phyloP scores from a whole-genome alignment of 1,284 basidiomycete species.

The Ustilago nuda region DNA sequence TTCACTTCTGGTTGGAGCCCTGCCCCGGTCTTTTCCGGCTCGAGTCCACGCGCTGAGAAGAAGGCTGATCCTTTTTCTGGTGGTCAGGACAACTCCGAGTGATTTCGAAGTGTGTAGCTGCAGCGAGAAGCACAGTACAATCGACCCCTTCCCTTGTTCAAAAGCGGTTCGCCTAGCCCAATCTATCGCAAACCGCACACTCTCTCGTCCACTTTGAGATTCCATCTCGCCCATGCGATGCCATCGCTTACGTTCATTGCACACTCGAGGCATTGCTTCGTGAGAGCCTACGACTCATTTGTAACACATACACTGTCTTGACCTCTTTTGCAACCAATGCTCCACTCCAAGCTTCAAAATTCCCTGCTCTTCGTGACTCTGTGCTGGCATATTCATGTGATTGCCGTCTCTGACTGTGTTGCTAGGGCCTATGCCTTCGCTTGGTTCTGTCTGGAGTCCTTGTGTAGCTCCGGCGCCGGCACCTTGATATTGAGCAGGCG shows the following conservation, averaged over 20 bases:
- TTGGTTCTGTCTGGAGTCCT: neutral
- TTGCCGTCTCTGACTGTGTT: neutral
- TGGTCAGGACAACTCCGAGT: conserved; percentile 12
- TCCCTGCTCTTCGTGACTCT: neutral
- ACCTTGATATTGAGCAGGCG: no score
- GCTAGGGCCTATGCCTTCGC: neutral
- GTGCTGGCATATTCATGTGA: neutral
- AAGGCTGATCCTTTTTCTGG: conserved; percentile 13
- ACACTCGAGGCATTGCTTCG: neutral
- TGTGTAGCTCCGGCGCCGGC: no score
- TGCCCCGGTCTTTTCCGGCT: conserved; percentile 33
- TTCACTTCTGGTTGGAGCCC: conserved; percentile 39
- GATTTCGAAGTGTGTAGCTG: neutral
- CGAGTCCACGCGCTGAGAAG: conserved; percentile 37
- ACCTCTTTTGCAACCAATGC: conserved; percentile 5
- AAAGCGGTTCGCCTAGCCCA: neutral
- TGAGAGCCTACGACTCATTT: neutral
- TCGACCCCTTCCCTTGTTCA: neutral
- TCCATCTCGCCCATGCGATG: neutral
- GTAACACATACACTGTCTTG: conserved; percentile 4
- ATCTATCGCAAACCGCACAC: neutral
- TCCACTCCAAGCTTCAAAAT: conserved; percentile 8
- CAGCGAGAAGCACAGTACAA: neutral
- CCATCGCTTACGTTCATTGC: neutral
- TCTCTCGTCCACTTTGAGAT: neutral